Conservation (phyloP, 257 asterid species). For the Solanum pinnatisectum region DNA sequence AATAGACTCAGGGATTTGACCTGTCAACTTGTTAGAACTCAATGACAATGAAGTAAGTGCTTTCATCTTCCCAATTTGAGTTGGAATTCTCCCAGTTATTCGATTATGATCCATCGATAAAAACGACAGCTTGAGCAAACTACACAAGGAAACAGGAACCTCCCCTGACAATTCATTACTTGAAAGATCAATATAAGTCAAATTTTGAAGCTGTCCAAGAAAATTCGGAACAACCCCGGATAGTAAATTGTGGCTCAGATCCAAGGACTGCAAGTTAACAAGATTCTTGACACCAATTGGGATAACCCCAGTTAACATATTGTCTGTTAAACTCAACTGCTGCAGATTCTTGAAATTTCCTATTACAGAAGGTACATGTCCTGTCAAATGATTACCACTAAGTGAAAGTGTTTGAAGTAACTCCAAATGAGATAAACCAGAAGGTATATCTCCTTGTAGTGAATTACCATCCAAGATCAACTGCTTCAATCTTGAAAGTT, state of each 20-base stretch:
- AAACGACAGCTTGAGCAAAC: constrained; percentile 40
- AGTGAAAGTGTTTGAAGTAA: constrained; percentile 48
- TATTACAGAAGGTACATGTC: constrained; percentile 50
- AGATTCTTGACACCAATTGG: constrained; percentile 33
- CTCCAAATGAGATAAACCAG: constrained; percentile 34
- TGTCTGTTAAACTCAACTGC: constrained; percentile 43
- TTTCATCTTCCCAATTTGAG: constrained; percentile 48
- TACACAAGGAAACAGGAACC: constrained; percentile 46
- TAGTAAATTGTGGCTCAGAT: constrained; percentile 55
- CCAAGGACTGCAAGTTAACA: constrained; percentile 38
- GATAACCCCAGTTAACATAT: constrained; percentile 41
- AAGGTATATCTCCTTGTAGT: constrained; percentile 52
- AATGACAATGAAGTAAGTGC: constrained; percentile 52
- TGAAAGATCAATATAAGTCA: constrained; percentile 57
- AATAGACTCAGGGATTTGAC: constrained; percentile 68
- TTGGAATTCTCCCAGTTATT: constrained; percentile 57
- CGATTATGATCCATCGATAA: constrained; percentile 64
- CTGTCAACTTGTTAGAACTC: constrained; percentile 56
- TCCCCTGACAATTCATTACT: constrained; percentile 55
- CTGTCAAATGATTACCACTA: constrained; percentile 50
- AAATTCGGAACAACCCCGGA: constrained; percentile 58
- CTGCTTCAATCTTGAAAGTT: constrained; percentile 46
- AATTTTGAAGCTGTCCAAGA: constrained; percentile 44
- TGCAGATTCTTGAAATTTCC: constrained; percentile 47
- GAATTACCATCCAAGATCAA: constrained; percentile 77